Base-by-base conservation (phyloP, 805 yeast species). In the Saturnispora saitoi region DNA sequence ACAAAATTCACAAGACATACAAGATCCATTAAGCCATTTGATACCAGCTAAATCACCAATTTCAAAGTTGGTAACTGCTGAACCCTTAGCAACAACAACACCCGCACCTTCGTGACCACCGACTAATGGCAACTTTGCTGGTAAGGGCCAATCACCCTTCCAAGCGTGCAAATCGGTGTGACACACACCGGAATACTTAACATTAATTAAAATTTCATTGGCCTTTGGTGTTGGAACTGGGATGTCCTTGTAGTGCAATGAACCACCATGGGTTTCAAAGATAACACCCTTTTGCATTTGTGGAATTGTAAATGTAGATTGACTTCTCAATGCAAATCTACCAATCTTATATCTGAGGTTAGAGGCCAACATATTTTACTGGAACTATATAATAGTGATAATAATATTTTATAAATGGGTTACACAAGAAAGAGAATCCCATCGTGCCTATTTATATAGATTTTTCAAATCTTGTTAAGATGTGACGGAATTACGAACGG, bases 101-200 rank as follows among this genome's bases (percentile, higher is more conserved):
- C 86, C 85, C 43, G 84, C 83, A 71, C 86, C 86, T 67, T 80
- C 86, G 66, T 80, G 86, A 61, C 86, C 86, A 58, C 86, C 86
- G 42, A 80, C 82, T 57, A 80, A 70, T 38, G 84, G 85, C 57
- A 79, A 69, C 70, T 61, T 73, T 64, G 60, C 70, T 61, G 66
- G 75, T 68, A 80, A 71, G 52, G 85, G 80, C 84, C 83, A 79
- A 61, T 79, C 84, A 59, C 83, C 83, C 61, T 78, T 76, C 83
- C 83, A 79, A 39, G 86, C 86, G 68, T 81, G 86, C 63, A 81
- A 75, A 63, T 81, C 86, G 28, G 86, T 80, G 71, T 81, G 86
- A 64, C 86, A 81, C 50, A 81, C 86, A 67, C 86, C 86, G 11
- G 86, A 80, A 70, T 78, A 81, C 68, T 79, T 80, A 62, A 81